Evolutionary conservation across 768 basidiomycete genomes (phyloP).

Genomic region (Mycena haematopus): DNA sequence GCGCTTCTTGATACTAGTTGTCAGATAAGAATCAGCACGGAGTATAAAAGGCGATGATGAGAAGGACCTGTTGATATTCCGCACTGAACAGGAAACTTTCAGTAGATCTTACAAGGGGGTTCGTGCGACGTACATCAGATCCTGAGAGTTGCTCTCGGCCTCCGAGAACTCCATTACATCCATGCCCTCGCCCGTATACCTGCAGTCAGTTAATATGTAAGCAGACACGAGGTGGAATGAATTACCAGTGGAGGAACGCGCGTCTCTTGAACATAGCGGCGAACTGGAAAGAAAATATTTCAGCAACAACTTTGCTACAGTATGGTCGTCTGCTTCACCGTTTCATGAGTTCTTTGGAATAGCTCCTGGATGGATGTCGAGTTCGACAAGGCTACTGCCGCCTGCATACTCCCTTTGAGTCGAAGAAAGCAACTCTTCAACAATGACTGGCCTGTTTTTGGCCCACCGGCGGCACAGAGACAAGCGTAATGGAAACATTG

Average conservation of each 20-base stretch:
- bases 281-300: conserved; percentile 58
- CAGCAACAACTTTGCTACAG: background rate
- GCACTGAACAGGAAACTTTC: conserved; percentile 50
- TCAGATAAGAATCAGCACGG: conserved; percentile 1
- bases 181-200: conserved; percentile 91
- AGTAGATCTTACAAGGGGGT: conserved; percentile 13
- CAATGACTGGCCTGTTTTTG: conserved; percentile 61
- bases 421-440: conserved; percentile 5
- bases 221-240: background rate
- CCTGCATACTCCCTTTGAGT: conserved; percentile 42
- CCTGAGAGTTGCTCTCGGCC: conserved; percentile 82
- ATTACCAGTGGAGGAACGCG: conserved; percentile 86
- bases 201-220: conserved; percentile 25
- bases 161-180: conserved; percentile 86
- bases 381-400: conserved; percentile 76
- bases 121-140: conserved; percentile 71
- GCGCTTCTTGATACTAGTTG: conserved; percentile 68
- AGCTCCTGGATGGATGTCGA: conserved; percentile 87
- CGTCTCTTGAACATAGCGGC: conserved; percentile 80
- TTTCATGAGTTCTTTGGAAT: conserved; percentile 74
- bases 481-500: conserved; percentile 84
- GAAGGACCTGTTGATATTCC: conserved; percentile 85
- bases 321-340: conserved; percentile 45
- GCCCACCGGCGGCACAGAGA: conserved; percentile 84
- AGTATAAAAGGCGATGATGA: background rate